A percentile compares a stretch with the other conserved stretches of the same genome.
phyloP scores from a whole-genome alignment of 305 asterid genomes.

The Salvia sclarea region DNA sequence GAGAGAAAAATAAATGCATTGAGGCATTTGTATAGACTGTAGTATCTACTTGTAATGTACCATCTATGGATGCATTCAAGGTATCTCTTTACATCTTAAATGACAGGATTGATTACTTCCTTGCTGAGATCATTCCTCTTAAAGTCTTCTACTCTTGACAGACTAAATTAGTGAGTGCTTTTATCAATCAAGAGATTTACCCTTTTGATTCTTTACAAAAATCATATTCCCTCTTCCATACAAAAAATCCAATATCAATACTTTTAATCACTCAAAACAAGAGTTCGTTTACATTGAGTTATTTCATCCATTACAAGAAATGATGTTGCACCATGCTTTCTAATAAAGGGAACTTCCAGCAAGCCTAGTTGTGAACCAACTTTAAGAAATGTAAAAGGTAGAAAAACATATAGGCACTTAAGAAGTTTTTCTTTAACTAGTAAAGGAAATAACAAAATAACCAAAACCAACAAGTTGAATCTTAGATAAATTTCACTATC shows the following conservation, averaged over 20 bases:
- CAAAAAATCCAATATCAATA: constrained; percentile 7
- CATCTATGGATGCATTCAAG: constrained; percentile 14
- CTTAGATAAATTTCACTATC: background rate
- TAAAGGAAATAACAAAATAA: no score
- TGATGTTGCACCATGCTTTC: background rate
- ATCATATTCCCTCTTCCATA: background rate
- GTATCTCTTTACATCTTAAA: constrained; percentile 15
- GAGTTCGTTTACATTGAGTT: background rate
- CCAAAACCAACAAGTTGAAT: no score
- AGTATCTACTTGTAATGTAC: constrained; percentile 21
- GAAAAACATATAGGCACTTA: constrained; percentile 5
- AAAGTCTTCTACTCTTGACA: background rate
- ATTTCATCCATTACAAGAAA: constrained; percentile 7
- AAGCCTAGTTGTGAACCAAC: constrained; percentile 23
- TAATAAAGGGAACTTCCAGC: constrained; percentile 4
- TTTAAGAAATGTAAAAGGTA: constrained; percentile 3
- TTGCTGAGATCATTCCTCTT: constrained; percentile 10
- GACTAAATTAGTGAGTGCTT: background rate
- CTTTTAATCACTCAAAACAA: constrained; percentile 2
- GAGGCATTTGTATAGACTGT: background rate
- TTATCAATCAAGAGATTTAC: constrained; percentile 3
- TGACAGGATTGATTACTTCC: background rate
- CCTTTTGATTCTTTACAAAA: constrained; percentile 20
- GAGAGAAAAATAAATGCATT: constrained; percentile 27
- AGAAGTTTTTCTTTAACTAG: constrained; percentile 10